These are phyloP conservation scores for Rhynchospora breviuscula DNA, from an alignment of 176 grass and related monocot genomes.

Conservation along the genomic window DNA sequence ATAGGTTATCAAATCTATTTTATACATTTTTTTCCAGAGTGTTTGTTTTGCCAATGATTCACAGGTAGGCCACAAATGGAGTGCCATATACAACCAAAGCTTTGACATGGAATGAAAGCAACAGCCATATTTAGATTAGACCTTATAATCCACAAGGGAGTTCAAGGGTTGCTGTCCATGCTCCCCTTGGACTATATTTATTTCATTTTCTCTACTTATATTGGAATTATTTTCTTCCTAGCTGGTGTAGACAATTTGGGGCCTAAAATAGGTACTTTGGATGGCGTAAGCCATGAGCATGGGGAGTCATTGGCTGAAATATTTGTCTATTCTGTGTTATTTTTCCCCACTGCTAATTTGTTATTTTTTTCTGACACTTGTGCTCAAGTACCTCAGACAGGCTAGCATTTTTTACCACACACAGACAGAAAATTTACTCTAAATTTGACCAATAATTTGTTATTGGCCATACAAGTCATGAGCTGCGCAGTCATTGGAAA, in stretches of 20 bases:
- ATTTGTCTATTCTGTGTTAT: background rate
- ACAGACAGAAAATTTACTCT: background rate
- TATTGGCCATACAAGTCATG: background rate
- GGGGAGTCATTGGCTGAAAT: background rate
- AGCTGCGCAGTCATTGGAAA: background rate
- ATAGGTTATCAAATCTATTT: background rate
- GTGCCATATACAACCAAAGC: background rate
- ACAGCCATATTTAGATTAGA: constrained; percentile 16
- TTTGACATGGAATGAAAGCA: constrained; percentile 22
- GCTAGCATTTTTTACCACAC: background rate
- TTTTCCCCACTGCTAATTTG: background rate
- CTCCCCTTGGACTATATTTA: constrained; percentile 3
- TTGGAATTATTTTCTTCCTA: background rate
- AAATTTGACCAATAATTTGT: background rate
- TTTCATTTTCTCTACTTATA: background rate
- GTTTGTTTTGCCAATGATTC: background rate
- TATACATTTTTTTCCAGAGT: background rate
- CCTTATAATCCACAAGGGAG: background rate
- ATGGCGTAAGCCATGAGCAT: constrained; percentile 17
- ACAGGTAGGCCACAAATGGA: background rate
- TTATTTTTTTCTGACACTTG: background rate
- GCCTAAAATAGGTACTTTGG: background rate
- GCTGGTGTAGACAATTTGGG: constrained; percentile 15
- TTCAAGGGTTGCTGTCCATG: constrained; percentile 16
- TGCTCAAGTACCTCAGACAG: background rate